phyloP scores from a whole-genome alignment of 768 basidiomycete species.

The Neoboletus subvelutipes region DNA sequence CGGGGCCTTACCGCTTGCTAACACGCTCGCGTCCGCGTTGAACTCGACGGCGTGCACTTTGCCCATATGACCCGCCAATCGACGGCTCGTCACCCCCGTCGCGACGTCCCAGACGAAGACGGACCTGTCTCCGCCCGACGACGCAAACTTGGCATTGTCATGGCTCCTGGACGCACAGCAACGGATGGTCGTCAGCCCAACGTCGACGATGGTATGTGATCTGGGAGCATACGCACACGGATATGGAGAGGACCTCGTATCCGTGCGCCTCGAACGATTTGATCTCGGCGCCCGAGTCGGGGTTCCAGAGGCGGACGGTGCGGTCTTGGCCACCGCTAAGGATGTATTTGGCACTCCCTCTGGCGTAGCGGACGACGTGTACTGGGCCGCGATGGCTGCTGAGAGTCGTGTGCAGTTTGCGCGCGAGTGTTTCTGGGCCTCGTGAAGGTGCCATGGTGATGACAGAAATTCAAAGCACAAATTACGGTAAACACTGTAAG shows the following conservation, averaged over 20 bases:
- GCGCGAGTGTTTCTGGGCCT: constrained; percentile 52
- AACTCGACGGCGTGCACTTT: constrained; percentile 91
- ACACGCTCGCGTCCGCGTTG: constrained; percentile 80
- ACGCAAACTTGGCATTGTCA: constrained; percentile 93
- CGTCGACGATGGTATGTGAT: background rate
- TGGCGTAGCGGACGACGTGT: constrained; percentile 89
- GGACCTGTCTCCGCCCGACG: constrained; percentile 89
- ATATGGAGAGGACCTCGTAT: constrained; percentile 89
- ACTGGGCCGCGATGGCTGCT: constrained; percentile 77
- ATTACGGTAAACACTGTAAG: background rate
- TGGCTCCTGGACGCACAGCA: constrained; percentile 54
- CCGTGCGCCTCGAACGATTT: constrained; percentile 90
- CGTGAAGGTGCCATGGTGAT: constrained; percentile 51
- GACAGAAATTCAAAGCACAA: background rate
- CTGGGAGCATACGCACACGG: constrained; percentile 59
- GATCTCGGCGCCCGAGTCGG: constrained; percentile 81
- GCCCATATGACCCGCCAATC: constrained; percentile 86
- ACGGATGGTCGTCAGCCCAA: background rate
- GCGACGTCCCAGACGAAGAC: constrained; percentile 97
- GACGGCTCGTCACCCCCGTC: constrained; percentile 76
- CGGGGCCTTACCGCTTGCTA: constrained; percentile 70
- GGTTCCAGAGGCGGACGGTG: constrained; percentile 89
- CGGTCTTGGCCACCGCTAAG: constrained; percentile 95
- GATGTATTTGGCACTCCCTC: constrained; percentile 83
- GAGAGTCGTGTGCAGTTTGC: constrained; percentile 64